Conservation (phyloP, 352 stramenopile genomes). For the Pythium brachiatum region DNA sequence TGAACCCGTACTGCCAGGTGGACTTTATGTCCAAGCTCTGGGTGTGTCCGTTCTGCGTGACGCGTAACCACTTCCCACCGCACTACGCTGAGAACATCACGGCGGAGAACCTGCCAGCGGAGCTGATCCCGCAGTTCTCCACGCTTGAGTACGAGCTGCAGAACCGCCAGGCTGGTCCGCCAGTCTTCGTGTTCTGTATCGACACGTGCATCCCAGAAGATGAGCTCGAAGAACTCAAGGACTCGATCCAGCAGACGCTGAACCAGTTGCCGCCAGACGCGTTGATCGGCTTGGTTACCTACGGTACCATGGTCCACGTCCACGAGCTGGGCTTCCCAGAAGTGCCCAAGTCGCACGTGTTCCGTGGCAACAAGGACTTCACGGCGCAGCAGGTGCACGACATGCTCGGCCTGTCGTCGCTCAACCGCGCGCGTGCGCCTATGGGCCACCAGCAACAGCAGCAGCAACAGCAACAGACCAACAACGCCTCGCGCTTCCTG, state of each 20-base stretch:
- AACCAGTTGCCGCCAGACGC: conserved; percentile 97
- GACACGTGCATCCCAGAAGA: conserved; percentile 97
- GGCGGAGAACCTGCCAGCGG: conserved; percentile 97
- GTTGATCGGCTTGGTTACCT: conserved; percentile 98
- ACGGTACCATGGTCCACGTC: conserved; percentile 98
- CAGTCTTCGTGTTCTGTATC: conserved; percentile 98
- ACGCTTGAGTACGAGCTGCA: conserved; percentile 99
- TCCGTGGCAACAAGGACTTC: conserved; percentile 99
- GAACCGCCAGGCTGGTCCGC: conserved; percentile 89
- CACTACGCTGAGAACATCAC: conserved; percentile 96
- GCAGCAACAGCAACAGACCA: conserved; percentile 72
- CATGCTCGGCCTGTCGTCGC: conserved; percentile 90
- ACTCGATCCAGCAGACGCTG: conserved; percentile 97
- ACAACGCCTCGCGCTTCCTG: conserved; percentile 93
- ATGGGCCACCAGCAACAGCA: conserved; percentile 45
- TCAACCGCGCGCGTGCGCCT: conserved; percentile 50
- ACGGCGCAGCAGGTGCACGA: conserved; percentile 94
- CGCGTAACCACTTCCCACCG: conserved; percentile 97
- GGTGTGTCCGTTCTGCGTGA: conserved; percentile 99
- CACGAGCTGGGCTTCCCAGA: conserved; percentile 97
- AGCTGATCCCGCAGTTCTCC: conserved; percentile 99
- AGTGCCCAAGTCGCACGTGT: conserved; percentile 97
- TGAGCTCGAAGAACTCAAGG: conserved; percentile 97
- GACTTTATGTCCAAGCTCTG: conserved; percentile 99
- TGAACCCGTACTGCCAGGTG: conserved; percentile 99